Evolutionary conservation across 2,329 filamentous ascomycete species (phyloP), one percentile per base, ranked within the genome.

Genomic region (Xylariaceae sp.): DNA sequence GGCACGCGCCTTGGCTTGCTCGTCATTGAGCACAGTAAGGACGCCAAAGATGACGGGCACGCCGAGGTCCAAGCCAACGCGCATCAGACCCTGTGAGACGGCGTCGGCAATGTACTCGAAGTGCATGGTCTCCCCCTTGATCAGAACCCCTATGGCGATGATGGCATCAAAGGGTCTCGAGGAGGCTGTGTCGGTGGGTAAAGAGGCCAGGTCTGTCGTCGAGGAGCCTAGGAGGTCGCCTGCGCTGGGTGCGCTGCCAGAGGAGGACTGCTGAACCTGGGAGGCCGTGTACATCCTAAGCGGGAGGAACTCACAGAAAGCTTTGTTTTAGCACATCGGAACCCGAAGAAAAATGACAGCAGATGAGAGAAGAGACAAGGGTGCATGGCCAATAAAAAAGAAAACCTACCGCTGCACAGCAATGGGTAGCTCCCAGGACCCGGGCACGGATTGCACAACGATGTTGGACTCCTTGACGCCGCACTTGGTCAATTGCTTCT

Each of bases 121-220:
- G 68, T 98, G 92, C 88, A 96, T 96, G 5, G 92, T 97, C 67
- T 94, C 86, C 62, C 92, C 92, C 71, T 98, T 98, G 69, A 98
- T 96, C 45, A 98, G 78, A 40, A 95, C 89, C 40, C 92, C 92
- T 52, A 98, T 85, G 37, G 92, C 88, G 51, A 98, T 89, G 48
- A 98, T 81, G 47, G 92, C 92, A 60, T 97, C 90, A 56, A 97
- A 97, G 14, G 88, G 78, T 40, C 71, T 67, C 41, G 59, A 15
- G 3, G 65, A 51, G 3, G 66, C 56, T 19, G 60, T 47, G 32
- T 64, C 45, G 14, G 70, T 46, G 13, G 66, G 34, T 49, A 68
- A 59, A 11, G 73, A 65, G 18, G 73, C 69, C 21, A 88, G 74
- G 62, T 94, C 85, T 19, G 82, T 73, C 2, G 84, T 75, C 16